A percentile compares a stretch with the other conserved stretches of the same genome.
phyloP scores from a whole-genome alignment of 2,329 filamentous ascomycete genomes.

The Leptoxyphium fumago region DNA sequence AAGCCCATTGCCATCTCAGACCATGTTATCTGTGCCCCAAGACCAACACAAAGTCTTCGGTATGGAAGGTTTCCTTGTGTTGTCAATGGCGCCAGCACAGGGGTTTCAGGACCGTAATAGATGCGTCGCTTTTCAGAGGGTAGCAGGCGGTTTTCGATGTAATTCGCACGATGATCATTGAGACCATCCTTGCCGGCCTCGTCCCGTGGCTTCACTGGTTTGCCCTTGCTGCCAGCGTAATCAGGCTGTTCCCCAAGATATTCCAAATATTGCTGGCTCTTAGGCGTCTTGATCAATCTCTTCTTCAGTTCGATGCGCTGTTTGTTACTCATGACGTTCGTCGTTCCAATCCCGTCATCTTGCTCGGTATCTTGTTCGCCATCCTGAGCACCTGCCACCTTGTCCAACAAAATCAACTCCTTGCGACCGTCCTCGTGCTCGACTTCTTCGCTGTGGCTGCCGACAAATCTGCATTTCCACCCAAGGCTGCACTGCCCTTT shows the following conservation, averaged over 20 bases:
- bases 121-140: constrained; percentile 86
- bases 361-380: constrained; percentile 29
- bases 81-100: constrained; percentile 82
- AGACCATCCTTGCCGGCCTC: background rate
- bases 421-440: constrained; percentile 65
- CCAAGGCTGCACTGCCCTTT: constrained; percentile 67
- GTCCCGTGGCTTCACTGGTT: constrained; percentile 3
- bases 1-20: constrained; percentile 96
- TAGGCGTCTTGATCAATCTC: constrained; percentile 54
- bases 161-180: constrained; percentile 63
- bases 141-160: constrained; percentile 71
- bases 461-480: constrained; percentile 88
- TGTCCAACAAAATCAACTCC: constrained; percentile 59
- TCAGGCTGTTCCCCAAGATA: constrained; percentile 57
- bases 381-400: constrained; percentile 24
- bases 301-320: constrained; percentile 63
- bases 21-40: constrained; percentile 87
- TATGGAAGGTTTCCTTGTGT: constrained; percentile 96
- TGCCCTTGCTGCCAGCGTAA: constrained; percentile 12
- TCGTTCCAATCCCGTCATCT: constrained; percentile 44
- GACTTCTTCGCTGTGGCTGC: constrained; percentile 72
- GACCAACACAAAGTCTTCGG: constrained; percentile 71
- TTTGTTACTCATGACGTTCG: constrained; percentile 57
- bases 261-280: constrained; percentile 58
- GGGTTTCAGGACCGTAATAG: constrained; percentile 90